Evolutionary conservation across 1,284 basidiomycete genomes (phyloP), one percentile per base, ranked within the genome.

Genomic region (Ceratobasidium sp.): DNA sequence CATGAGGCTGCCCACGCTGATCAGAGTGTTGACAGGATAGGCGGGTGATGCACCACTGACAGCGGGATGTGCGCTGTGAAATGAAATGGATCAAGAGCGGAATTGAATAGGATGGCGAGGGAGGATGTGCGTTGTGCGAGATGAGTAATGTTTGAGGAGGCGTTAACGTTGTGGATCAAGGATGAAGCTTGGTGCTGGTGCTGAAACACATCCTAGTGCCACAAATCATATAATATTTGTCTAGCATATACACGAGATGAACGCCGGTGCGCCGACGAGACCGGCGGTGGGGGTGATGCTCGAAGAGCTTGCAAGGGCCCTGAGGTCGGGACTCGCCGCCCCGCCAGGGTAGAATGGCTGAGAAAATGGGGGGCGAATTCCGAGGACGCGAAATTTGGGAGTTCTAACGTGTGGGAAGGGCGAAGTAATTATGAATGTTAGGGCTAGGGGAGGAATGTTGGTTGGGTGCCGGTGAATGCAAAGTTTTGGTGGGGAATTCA

Each of bases 1-100:
- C 46, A 19, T 48, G n/a, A 48, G n/a, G n/a, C 6, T 48, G 46
- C 9, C 19, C n/a, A 9, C n/a, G 46, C 9, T 48, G 19, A n/a
- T n/a, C 19, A n/a, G 22, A 2, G 8, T 22, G 4, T 31, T 22
- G 56, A 19, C 1, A 4, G 37, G 11, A 24, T 22, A 31, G 6
- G 13, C 31, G 37, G 58, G 58, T 59, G 58, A 59, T 59, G 37
- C 37, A 37, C 58, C 58, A 59, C 58, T 59, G 58, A 59, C 37
- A 59, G 58, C n/a, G 9, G 58, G 58, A 59, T 41, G 58, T 59
- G 58, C 58, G 58, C 16, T 39, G 19, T n/a, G 58, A 59, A 31
- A 59, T 59, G 58, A 59, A 59, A 59, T 59, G 34, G 19, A 41
- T 39, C 19, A 19, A 22, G n/a, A 6, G 2, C 16, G 54, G 54